Conservation (phyloP, 208 protist genomes). For the Cochliopodium minus region DNA sequence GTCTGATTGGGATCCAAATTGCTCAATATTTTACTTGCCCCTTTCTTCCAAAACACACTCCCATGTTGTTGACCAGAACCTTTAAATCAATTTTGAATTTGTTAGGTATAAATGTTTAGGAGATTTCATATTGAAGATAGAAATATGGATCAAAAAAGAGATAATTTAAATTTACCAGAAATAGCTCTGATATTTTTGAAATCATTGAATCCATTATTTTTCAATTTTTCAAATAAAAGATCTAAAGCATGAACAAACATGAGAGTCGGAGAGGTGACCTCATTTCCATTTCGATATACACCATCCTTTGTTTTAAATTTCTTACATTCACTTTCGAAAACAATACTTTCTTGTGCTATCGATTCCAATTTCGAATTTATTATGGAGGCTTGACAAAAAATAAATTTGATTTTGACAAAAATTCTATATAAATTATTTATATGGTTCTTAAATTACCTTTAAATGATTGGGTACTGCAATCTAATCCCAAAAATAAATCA, state of each 20-base stretch:
- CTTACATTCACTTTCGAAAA: neutral
- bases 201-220: neutral
- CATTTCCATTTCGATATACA: neutral
- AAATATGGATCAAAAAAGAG: too few species aligned
- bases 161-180: neutral
- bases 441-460: neutral
- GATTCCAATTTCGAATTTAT: neutral
- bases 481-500: constrained; percentile 1
- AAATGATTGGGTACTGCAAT: constrained; percentile 4
- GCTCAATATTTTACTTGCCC: neutral
- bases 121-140: too few species aligned
- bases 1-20: neutral
- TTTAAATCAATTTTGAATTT: neutral
- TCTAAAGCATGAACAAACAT: neutral
- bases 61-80: neutral
- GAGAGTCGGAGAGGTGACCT: neutral
- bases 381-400: neutral
- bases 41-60: neutral
- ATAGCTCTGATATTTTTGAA: neutral
- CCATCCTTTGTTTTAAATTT: neutral
- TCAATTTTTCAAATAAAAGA: neutral
- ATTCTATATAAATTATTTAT: too few species aligned
- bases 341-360: neutral
- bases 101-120: too few species aligned
- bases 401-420: too few species aligned